These are phyloP conservation scores for Vachellia collinsii DNA, from an alignment of 306 rosid species.

Conservation along the genomic window DNA sequence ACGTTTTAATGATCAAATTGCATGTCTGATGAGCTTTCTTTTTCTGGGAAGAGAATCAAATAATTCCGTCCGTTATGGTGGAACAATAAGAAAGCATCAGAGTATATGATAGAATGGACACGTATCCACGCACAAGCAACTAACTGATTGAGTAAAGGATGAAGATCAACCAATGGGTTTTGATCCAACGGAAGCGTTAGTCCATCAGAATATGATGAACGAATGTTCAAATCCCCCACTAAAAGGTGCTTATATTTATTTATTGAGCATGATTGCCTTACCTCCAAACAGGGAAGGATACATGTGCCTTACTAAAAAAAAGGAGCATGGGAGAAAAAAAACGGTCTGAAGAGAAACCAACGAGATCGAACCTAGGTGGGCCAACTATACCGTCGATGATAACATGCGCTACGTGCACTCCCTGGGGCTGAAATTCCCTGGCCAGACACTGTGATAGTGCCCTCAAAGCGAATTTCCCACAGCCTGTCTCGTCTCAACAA, in stretches of 20 bases:
- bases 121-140: not conserved
- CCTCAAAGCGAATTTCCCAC: constrained; percentile 95
- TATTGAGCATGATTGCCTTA: no score
- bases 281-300: no score
- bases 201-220: no score
- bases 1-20: not conserved
- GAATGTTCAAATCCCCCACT: no score
- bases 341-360: not conserved
- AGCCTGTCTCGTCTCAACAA: constrained; percentile 52
- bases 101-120: not conserved
- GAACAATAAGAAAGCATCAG: not conserved
- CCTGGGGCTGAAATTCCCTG: constrained; percentile 81
- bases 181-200: no score
- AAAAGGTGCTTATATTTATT: no score
- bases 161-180: not conserved
- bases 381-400: constrained; percentile 82
- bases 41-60: not conserved
- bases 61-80: not conserved
- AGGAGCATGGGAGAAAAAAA: no score
- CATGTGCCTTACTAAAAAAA: no score
- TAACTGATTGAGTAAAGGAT: not conserved
- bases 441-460: constrained; percentile 89
- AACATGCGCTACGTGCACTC: constrained; percentile 94
- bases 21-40: not conserved
- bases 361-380: constrained; percentile 66